Conservation (phyloP, 495 filamentous ascomycete species). For the Lasiosphaeria ovina region DNA sequence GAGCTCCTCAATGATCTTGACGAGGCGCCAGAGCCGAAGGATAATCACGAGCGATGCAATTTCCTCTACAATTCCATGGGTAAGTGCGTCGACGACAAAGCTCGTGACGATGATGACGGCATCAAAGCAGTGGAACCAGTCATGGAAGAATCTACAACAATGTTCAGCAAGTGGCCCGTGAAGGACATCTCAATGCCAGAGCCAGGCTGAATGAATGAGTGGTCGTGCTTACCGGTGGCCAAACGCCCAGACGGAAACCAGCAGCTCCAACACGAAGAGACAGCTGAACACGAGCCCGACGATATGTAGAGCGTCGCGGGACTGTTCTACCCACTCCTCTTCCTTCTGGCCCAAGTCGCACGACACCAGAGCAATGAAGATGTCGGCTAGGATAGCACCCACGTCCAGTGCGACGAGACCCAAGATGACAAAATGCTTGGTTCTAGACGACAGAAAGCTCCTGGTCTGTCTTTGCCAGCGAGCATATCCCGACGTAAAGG, state of each 20-base stretch:
- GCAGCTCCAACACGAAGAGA: conserved; percentile 60
- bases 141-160: conserved; percentile 54
- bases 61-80: conserved; percentile 58
- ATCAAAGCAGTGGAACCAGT: conserved; percentile 63
- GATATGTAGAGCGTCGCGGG: conserved; percentile 32
- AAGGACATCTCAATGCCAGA: too few relatives aligned
- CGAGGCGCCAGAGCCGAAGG: conserved; percentile 64
- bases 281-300: conserved; percentile 54
- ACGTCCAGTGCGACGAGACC: conserved; percentile 57
- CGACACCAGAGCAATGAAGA: conserved; percentile 59
- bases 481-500: conserved; percentile 2
- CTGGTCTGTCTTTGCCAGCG: conserved; percentile 9
- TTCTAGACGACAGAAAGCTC: conserved; percentile 50
- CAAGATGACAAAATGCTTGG: conserved; percentile 58
- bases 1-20: conserved; percentile 67
- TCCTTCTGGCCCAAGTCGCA: conserved; percentile 50
- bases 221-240: conserved; percentile 43
- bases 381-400: conserved; percentile 57
- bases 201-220: too few relatives aligned
- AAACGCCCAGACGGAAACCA: conserved; percentile 55
- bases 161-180: background rate
- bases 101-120: conserved; percentile 58
- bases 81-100: conserved; percentile 57
- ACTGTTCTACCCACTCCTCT: conserved; percentile 34
- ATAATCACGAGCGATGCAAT: conserved; percentile 62